These are phyloP conservation scores for Gastrolobium villosum DNA, from an alignment of 306 rosid species.

Conservation along the genomic window DNA sequence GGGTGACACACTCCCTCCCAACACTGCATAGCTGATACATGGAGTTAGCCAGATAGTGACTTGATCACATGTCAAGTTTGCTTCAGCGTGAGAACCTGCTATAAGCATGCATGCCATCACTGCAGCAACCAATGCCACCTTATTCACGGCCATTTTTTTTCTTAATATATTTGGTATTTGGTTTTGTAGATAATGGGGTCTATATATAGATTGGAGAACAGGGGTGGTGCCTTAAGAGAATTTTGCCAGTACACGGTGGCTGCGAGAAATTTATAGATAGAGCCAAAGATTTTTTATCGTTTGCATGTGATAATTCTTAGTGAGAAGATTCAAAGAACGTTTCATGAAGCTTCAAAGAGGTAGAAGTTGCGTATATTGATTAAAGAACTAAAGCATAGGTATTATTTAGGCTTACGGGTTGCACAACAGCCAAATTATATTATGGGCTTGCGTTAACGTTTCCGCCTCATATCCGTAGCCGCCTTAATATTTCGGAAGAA, in stretches of 20 bases:
- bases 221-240: neutral
- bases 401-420: neutral
- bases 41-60: constrained; percentile 59
- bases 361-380: constrained; percentile 32
- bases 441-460: neutral
- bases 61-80: constrained; percentile 60
- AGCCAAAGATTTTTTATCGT: neutral
- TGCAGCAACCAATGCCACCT: constrained; percentile 35
- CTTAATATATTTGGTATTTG: neutral
- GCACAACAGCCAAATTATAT: neutral
- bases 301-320: neutral
- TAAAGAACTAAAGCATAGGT: neutral
- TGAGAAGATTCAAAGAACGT: constrained; percentile 30
- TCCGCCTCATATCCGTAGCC: neutral
- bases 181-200: neutral
- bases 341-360: neutral
- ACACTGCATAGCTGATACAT: constrained; percentile 67
- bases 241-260: neutral
- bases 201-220: constrained; percentile 47
- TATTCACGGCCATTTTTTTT: constrained; percentile 24
- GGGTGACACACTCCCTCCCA: constrained; percentile 64
- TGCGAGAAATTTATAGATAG: neutral
- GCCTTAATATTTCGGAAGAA: neutral
- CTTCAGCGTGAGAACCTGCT: constrained; percentile 27
- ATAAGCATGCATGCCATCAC: constrained; percentile 47